Conservation (phyloP, 2,329 filamentous ascomycete species). For the Leptographium lundbergii region DNA sequence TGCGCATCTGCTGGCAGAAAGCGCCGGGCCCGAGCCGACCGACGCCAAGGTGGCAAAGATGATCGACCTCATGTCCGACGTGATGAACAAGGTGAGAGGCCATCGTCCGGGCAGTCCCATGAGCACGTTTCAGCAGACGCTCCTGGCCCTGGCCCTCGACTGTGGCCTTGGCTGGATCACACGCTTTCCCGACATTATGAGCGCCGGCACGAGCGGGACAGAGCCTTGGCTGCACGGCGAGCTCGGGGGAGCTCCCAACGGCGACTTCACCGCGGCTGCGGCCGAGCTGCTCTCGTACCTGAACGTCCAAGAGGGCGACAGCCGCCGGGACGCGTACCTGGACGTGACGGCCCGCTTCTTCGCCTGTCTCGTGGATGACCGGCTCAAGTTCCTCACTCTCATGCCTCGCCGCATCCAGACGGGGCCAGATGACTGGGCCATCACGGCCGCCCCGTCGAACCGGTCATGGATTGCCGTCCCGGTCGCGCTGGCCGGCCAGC, state of each 20-base stretch:
- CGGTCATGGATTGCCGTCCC: slow-evolving; percentile 11
- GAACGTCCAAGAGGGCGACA: neutral
- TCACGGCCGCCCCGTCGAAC: slow-evolving; percentile 8
- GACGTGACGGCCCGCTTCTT: slow-evolving; percentile 9
- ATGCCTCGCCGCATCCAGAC: slow-evolving; percentile 9
- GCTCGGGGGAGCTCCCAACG: neutral
- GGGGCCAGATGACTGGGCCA: neutral
- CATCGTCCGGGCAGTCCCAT: neutral
- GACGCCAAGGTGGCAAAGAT: neutral
- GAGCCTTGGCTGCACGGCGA: slow-evolving; percentile 3
- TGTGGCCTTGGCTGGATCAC: slow-evolving; percentile 10
- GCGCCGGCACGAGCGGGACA: neutral
- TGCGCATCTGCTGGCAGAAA: neutral
- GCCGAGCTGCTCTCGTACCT: neutral
- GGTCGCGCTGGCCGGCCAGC: slow-evolving; percentile 7
- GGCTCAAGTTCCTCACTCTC: neutral
- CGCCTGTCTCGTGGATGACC: neutral
- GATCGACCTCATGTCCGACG: neutral
- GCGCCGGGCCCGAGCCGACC: neutral
- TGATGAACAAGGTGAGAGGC: neutral
- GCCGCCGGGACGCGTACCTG: neutral
- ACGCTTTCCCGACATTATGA: slow-evolving; percentile 7
- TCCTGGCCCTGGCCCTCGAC: slow-evolving; percentile 10
- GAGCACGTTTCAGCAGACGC: neutral
- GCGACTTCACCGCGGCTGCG: neutral